Percentiles rank a stretch among this genome's conserved stretches.
phyloP scores from a whole-genome alignment of 106 monocot genomes.

The Dendrobium nobile region DNA sequence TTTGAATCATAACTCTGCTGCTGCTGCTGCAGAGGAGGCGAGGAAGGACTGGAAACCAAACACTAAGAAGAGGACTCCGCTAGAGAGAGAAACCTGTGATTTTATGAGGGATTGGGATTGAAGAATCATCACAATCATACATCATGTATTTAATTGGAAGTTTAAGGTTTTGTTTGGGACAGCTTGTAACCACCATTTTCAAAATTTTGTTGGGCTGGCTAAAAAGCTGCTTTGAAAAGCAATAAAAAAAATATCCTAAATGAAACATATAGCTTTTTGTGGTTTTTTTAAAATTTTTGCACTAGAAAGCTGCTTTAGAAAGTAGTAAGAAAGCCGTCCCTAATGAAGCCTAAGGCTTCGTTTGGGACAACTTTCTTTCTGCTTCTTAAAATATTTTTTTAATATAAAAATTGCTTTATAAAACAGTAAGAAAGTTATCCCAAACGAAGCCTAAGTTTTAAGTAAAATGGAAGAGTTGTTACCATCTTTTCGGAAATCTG shows the following conservation, averaged over 20 bases:
- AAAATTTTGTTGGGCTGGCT: too few species aligned
- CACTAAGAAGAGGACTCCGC: constrained; percentile 82
- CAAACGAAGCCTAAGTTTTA: neutral
- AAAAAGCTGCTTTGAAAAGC: too few species aligned
- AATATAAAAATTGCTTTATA: too few species aligned
- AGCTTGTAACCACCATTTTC: too few species aligned
- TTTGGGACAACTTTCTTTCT: too few species aligned
- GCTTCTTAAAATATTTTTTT: too few species aligned
- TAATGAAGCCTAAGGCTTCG: neutral
- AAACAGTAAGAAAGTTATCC: neutral
- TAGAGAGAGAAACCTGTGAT: constrained; percentile 65
- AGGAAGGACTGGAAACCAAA: constrained; percentile 78
- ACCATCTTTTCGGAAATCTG: constrained; percentile 99
- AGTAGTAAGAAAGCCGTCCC: neutral
- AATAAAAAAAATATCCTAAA: too few species aligned
- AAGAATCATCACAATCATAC: neutral
- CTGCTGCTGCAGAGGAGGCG: constrained; percentile 9
- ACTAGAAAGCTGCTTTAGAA: too few species aligned
- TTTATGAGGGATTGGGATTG: neutral
- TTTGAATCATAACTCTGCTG: neutral
- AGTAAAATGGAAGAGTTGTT: neutral
- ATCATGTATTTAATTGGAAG: neutral
- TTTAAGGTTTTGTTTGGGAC: neutral
- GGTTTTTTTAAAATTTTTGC: too few species aligned
- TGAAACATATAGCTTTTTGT: too few species aligned